phyloP scores from a whole-genome alignment of 1,139 yeast species.

The Candida sojae region DNA sequence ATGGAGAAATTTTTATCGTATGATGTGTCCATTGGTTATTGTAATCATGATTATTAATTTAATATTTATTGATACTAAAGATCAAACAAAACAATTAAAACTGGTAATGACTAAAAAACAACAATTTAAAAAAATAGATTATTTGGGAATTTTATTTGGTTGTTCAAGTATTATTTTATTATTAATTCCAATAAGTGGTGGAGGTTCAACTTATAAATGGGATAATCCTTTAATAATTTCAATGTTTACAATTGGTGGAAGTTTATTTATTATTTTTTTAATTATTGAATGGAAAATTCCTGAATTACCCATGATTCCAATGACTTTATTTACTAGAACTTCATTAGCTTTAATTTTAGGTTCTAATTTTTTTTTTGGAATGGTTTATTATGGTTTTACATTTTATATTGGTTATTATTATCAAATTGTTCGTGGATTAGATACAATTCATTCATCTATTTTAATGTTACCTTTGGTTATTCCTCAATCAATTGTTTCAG shows the following conservation, averaged over 20 bases:
- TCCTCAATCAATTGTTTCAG: conserved; percentile 34
- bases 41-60: conserved; percentile 24
- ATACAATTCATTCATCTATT: conserved; percentile 35
- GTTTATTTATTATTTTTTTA: conserved; percentile 36
- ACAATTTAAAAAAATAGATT: conserved; percentile 47
- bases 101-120: conserved; percentile 26
- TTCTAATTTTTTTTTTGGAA: conserved; percentile 49
- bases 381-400: conserved; percentile 46
- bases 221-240: conserved; percentile 45
- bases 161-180: conserved; percentile 45
- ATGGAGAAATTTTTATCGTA: conserved; percentile 54
- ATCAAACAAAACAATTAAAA: conserved; percentile 19
- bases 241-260: conserved; percentile 47
- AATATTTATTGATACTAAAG: conserved; percentile 27
- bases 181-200: conserved; percentile 54
- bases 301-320: conserved; percentile 54
- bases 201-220: conserved; percentile 56
- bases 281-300: conserved; percentile 47
- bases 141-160: conserved; percentile 48
- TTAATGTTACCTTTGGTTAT: conserved; percentile 40
- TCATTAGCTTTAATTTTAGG: conserved; percentile 39
- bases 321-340: conserved; percentile 37
- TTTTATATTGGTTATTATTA: conserved; percentile 51
- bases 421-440: conserved; percentile 44
- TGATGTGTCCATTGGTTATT: conserved; percentile 43